Evolutionary conservation across 495 filamentous ascomycete genomes (phyloP), one percentile per base, ranked within the genome.

Genomic region (Aspergillus baeticus): DNA sequence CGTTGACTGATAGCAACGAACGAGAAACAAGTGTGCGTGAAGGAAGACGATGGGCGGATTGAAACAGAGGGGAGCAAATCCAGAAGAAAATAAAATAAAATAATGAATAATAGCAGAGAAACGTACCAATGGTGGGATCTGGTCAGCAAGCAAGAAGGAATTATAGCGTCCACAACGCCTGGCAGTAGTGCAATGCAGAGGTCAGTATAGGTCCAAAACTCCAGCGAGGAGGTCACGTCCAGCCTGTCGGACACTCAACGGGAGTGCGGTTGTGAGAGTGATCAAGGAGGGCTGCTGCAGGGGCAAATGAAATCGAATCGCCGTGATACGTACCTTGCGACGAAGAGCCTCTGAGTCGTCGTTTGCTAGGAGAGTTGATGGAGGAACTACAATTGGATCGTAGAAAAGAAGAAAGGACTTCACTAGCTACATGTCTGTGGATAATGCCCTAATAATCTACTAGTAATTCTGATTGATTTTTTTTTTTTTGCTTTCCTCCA

Each of bases 181-280:
- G 39, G 51, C 54, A 60, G 54, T 60, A 60, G 57, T 39, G 57
- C 51, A 26, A 58, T 55, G 54, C 50, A 64, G 54, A 42, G 41
- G 48, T 58, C 54, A 64, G 61, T 60, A 60, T 57, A 52, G 54
- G 57, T 60, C n/a, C 57, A 60, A 60, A 59, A 51, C 31, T 43
- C 52, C 53, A 46, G 51, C 46, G 50, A 52, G 54, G 11, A 46
- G 39, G 48, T 45, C 50, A 48, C 41, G 59, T 41, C 57, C 43
- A 42, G 37, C 42, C 54, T 50, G 51, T 51, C 54, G 36, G 26
- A 29, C 8, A 29, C 26, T 29, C 26, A 29, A 8, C 26, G n/a
- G n/a, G n/a, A 29, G 26, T 8, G 26, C 26, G 26, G 26, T 29
- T 29, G 26, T 29, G 26, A 3, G 26, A 29, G 26, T 8, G 8